Conservation (phyloP, 371 early-diverging fungal genomes). For the Apophysomyces trapeziformis region DNA sequence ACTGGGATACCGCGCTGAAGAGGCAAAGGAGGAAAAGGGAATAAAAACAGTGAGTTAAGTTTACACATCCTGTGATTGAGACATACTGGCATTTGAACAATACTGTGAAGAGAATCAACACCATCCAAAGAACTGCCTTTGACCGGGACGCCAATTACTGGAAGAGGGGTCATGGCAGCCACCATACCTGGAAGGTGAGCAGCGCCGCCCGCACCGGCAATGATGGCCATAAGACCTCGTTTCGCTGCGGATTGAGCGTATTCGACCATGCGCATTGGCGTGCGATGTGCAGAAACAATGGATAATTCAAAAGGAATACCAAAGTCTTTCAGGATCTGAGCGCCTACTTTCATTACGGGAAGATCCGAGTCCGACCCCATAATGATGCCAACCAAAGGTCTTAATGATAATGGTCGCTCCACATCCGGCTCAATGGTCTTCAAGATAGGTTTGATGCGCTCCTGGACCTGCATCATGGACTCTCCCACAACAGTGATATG, state of each 20-base stretch:
- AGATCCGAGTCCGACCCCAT: constrained; percentile 98
- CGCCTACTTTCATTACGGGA: constrained; percentile 92
- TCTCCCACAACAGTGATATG: constrained; percentile 94
- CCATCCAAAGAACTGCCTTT: constrained; percentile 92
- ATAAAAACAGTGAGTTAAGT: background rate
- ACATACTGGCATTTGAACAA: constrained; percentile 97
- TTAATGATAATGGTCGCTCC: constrained; percentile 48
- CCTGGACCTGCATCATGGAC: constrained; percentile 73
- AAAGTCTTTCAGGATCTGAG: constrained; percentile 83
- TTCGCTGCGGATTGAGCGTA: constrained; percentile 87
- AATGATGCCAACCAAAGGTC: constrained; percentile 91
- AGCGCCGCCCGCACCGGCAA: constrained; percentile 98
- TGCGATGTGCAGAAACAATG: constrained; percentile 96
- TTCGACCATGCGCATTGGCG: constrained; percentile 90
- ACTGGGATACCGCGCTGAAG: constrained; percentile 92
- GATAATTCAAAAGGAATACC: constrained; percentile 93
- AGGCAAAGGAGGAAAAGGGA: background rate
- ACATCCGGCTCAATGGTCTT: constrained; percentile 62
- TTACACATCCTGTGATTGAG: background rate
- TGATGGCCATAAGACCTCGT: constrained; percentile 93
- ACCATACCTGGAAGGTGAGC: constrained; percentile 99
- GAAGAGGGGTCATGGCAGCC: constrained; percentile 93
- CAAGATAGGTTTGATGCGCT: constrained; percentile 66
- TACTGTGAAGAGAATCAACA: constrained; percentile 93
- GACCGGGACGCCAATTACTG: constrained; percentile 97